Conservation (phyloP, 75 land plant species). For the Sequoia sempervirens region DNA sequence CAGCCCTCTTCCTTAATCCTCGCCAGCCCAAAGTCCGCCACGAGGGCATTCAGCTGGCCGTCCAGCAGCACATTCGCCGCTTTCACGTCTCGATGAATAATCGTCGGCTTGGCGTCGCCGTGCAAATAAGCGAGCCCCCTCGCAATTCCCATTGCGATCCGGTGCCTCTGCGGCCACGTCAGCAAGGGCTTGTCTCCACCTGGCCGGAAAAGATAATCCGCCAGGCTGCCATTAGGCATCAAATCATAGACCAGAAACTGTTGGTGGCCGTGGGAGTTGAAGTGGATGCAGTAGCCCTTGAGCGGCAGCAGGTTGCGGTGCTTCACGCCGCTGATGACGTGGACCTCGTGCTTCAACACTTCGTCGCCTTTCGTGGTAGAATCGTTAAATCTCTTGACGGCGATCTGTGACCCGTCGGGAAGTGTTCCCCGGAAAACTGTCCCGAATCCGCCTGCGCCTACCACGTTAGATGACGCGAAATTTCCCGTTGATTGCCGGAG, state of each 20-base stretch:
- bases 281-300: slow-evolving; percentile 19
- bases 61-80: slow-evolving; percentile 35
- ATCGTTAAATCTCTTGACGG: slow-evolving; percentile 28
- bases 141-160: slow-evolving; percentile 32
- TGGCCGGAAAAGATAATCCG: slow-evolving; percentile 1
- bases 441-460: slow-evolving; percentile 51
- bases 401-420: slow-evolving; percentile 20
- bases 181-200: background rate
- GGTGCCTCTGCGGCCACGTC: background rate
- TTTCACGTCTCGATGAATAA: slow-evolving; percentile 43
- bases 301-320: slow-evolving; percentile 45
- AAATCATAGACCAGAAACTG: slow-evolving; percentile 15
- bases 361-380: slow-evolving; percentile 12
- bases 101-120: slow-evolving; percentile 27
- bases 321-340: slow-evolving; percentile 32
- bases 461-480: slow-evolving; percentile 19
- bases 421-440: slow-evolving; percentile 33
- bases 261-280: background rate
- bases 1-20: slow-evolving; percentile 5
- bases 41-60: slow-evolving; percentile 19
- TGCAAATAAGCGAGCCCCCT: slow-evolving; percentile 33
- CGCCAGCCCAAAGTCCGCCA: slow-evolving; percentile 55
- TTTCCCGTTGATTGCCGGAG: slow-evolving; percentile 9
- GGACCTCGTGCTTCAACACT: slow-evolving; percentile 26
- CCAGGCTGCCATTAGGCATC: slow-evolving; percentile 13